These are phyloP conservation scores for Stemphylium beticola DNA, from an alignment of 2,329 filamentous ascomycete genomes.

Conservation along the genomic window DNA sequence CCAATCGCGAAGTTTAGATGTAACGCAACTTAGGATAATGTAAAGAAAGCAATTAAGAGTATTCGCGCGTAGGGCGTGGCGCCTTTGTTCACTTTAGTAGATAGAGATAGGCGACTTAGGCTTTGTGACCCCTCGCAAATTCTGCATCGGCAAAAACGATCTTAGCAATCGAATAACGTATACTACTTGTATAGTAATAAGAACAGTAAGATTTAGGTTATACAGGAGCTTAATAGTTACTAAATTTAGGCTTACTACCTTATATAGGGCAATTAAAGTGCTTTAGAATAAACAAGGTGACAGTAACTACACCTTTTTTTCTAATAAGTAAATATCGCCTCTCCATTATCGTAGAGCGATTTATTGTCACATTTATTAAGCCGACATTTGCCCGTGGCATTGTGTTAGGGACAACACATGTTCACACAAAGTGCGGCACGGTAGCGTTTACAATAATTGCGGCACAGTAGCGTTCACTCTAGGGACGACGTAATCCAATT, in stretches of 20 bases:
- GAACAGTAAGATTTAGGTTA: conserved; percentile 3
- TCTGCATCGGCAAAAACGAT: not conserved
- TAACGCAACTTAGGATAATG: not conserved
- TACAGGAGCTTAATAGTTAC: not conserved
- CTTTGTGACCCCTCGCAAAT: conserved; percentile 1
- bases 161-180: not conserved
- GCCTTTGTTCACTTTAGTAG: conserved; percentile 13
- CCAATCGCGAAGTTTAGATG: not conserved
- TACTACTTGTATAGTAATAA: conserved; percentile 7
- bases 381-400: not conserved
- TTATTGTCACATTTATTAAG: not conserved
- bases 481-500: not conserved
- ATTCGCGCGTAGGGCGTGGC: not conserved
- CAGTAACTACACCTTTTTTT: not conserved
- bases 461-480: conserved; percentile 1
- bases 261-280: not conserved
- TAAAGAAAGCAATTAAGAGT: not conserved
- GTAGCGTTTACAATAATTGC: not conserved
- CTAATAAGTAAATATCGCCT: not conserved
- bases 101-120: conserved; percentile 2
- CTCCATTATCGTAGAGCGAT: not conserved
- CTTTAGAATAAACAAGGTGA: not conserved
- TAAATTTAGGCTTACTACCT: not conserved
- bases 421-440: not conserved
- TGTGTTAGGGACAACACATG: not conserved